Evolutionary conservation across 2,329 filamentous ascomycete species (phyloP), one percentile per base, ranked within the genome.

Genomic region (Aschersonia sp.): DNA sequence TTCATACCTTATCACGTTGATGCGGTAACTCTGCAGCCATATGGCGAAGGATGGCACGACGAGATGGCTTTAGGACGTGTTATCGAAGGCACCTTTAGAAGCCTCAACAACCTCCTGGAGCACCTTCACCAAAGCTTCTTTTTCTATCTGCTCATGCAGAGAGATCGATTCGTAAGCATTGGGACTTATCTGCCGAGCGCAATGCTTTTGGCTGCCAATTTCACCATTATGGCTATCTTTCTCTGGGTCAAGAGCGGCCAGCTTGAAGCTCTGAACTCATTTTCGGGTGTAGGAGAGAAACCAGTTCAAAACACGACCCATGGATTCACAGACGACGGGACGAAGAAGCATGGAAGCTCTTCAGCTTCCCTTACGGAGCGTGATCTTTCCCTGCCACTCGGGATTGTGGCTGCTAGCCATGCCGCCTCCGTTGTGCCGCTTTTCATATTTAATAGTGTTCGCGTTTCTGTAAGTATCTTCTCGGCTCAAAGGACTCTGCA

Each of bases 101-200:
- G 88, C 62, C 70, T 98, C 65, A 98, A 98, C 69, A 98, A 98
- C 60, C 69, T 98, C 50, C 76, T 98, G 32, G 92, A 98, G 67
- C 89, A 98, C 62, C 74, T 98, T 51, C 92, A 98, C 62, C 92
- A 98, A 68, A 96, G 89, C 63, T 98, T 98, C 72, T 98, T 98
- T 76, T 97, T 98, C 68, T 98, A 98, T 63, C 72, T 98, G 46
- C 74, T 98, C 43, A 89, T 97, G 79, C 84, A 94, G 55, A 78
- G 82, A 31, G 86, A 92, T 58, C 82, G 89, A 9, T 98, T 98
- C 61, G 92, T 97, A 56, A 97, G 89, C 65, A 98, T 98, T 53
- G 92, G 92, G 12, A 98, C 91, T 1, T 98, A 98, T 60, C 74
- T 98, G 3, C 92, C 92, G 0, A 94, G 88, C 56, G 92, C 92